phyloP scores from a whole-genome alignment of 352 stramenopile species.

The Phytophthora capsici region DNA sequence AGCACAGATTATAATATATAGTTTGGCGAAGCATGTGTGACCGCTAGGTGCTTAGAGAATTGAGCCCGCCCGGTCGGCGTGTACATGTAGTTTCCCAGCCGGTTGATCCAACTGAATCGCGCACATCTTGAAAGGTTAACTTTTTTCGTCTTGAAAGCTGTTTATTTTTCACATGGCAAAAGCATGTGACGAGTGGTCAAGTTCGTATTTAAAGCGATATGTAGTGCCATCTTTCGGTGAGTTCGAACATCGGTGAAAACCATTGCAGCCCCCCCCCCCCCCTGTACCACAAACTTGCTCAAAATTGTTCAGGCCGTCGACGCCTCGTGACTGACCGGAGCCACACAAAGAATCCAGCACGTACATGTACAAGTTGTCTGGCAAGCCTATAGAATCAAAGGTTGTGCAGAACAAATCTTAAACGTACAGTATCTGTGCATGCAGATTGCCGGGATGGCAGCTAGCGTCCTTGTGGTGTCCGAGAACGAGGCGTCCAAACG shows the following conservation, averaged over 20 bases:
- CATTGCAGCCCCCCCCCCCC: too few species aligned
- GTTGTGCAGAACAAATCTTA: background rate
- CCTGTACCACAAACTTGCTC: background rate
- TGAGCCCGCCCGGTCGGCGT: background rate
- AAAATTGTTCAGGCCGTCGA: background rate
- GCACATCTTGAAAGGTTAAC: background rate
- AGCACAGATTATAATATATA: too few species aligned
- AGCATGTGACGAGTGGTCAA: too few species aligned
- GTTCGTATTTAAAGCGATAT: too few species aligned
- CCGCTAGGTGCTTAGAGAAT: background rate
- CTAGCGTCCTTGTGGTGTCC: background rate
- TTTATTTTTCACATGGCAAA: too few species aligned
- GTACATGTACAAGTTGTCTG: background rate
- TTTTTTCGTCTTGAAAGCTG: background rate
- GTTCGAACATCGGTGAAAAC: too few species aligned
- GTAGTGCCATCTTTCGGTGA: too few species aligned
- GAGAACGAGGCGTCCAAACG: background rate
- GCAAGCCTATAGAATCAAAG: background rate
- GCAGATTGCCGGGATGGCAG: too few species aligned
- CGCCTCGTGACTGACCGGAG: background rate
- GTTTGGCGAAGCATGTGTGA: too few species aligned
- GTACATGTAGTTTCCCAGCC: background rate
- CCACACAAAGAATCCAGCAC: background rate
- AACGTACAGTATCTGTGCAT: too few species aligned
- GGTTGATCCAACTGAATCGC: background rate